phyloP scores from a whole-genome alignment of 257 asterid genomes.

The Solanum pinnatisectum region DNA sequence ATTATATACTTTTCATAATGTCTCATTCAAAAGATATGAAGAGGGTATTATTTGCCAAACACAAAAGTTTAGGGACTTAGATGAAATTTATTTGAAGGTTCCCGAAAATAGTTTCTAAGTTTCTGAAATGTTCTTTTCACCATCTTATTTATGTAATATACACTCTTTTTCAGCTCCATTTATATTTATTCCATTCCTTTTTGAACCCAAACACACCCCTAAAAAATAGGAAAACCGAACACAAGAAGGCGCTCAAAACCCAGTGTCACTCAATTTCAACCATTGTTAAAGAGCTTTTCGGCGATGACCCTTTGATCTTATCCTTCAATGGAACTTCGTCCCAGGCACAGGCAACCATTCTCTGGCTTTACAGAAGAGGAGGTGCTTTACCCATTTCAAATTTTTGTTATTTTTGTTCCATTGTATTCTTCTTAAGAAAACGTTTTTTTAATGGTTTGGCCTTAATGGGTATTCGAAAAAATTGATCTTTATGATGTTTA shows the following conservation, averaged over 20 bases:
- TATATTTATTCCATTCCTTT: background rate
- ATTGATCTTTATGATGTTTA: background rate
- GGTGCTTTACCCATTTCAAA: constrained; percentile 24
- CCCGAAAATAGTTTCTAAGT: background rate
- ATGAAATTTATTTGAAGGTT: background rate
- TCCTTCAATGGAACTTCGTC: constrained; percentile 60
- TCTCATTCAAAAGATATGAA: background rate
- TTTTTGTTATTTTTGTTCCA: background rate
- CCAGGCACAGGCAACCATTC: constrained; percentile 36
- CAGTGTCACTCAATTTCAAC: background rate
- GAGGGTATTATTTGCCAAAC: background rate
- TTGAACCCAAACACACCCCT: background rate
- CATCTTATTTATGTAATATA: background rate
- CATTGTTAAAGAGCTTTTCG: background rate
- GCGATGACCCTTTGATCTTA: background rate
- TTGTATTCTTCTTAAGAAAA: background rate
- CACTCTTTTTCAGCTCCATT: too few relatives aligned
- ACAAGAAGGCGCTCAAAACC: constrained; percentile 11
- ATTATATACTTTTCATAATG: too few relatives aligned
- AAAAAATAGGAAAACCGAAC: background rate
- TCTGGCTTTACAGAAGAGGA: constrained; percentile 58
- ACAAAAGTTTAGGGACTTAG: background rate
- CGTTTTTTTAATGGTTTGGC: background rate
- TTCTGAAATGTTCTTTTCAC: background rate
- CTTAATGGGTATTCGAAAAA: background rate